Conservation (phyloP, 1,139 yeast genomes). For the Blastobotrys elegans region DNA sequence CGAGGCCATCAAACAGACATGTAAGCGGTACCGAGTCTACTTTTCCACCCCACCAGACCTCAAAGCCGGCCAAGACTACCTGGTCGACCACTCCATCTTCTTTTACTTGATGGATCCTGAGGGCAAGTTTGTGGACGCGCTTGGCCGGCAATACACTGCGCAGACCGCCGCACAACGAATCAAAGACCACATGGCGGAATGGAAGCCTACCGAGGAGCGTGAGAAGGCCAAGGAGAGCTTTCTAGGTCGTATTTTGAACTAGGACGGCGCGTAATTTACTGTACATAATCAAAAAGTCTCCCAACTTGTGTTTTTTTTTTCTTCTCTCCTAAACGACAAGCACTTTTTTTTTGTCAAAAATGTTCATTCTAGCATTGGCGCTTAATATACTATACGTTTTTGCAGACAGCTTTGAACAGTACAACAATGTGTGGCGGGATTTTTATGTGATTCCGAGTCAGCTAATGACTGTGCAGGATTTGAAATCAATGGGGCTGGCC, state of each 20-base stretch:
- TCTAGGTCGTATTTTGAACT: slow-evolving; percentile 2
- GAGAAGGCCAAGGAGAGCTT: slow-evolving; percentile 14
- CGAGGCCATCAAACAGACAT: slow-evolving; percentile 73
- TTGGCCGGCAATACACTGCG: slow-evolving; percentile 86
- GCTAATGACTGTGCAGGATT: slow-evolving; percentile 20
- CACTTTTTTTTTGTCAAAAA: slow-evolving; percentile 1
- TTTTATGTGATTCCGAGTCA: slow-evolving; percentile 23
- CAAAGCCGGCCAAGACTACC: slow-evolving; percentile 91
- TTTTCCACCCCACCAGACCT: slow-evolving; percentile 93
- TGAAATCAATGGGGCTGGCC: slow-evolving; percentile 18
- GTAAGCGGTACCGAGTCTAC: slow-evolving; percentile 87
- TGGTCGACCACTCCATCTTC: slow-evolving; percentile 95
- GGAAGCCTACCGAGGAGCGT: slow-evolving; percentile 46
- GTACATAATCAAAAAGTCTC: not conserved
- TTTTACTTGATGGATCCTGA: slow-evolving; percentile 96
- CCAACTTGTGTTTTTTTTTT: not conserved
- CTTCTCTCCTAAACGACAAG: not conserved
- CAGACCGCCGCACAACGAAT: slow-evolving; percentile 76
- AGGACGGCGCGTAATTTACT: not conserved
- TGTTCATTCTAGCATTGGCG: not conserved
- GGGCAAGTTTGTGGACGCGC: slow-evolving; percentile 88
- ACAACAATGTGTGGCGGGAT: slow-evolving; percentile 18
- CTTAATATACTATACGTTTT: not conserved
- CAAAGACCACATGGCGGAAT: slow-evolving; percentile 69
- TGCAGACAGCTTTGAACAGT: slow-evolving; percentile 8